These are phyloP conservation scores for Fusarium mundagurra DNA, from an alignment of 2,329 filamentous ascomycete genomes.

Conservation along the genomic window DNA sequence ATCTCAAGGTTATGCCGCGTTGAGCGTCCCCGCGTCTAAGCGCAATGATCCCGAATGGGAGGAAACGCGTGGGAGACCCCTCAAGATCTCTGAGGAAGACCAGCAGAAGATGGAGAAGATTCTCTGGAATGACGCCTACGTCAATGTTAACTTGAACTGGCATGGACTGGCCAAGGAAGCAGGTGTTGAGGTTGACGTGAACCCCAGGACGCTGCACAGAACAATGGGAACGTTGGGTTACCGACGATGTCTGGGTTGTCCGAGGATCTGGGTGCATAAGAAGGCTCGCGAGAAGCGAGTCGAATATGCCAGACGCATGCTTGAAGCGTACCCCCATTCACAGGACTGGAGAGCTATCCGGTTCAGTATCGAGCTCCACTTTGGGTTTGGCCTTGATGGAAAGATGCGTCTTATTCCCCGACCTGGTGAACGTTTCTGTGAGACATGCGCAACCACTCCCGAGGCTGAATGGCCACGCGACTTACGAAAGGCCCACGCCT, in stretches of 20 bases:
- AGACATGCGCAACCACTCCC: conserved; percentile 38
- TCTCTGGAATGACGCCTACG: conserved; percentile 50
- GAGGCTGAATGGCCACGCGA: conserved; percentile 48
- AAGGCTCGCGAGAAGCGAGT: conserved; percentile 46
- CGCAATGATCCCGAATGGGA: conserved; percentile 52
- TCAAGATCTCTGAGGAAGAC: conserved; percentile 48
- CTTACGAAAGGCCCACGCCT: conserved; percentile 48
- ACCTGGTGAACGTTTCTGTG: conserved; percentile 48
- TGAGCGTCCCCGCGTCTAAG: conserved; percentile 47
- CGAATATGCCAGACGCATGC: conserved; percentile 48
- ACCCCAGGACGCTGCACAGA: conserved; percentile 49
- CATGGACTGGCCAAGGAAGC: conserved; percentile 47
- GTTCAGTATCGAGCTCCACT: conserved; percentile 52
- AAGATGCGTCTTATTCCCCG: conserved; percentile 49
- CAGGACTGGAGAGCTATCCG: conserved; percentile 48
- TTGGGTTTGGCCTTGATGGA: conserved; percentile 52
- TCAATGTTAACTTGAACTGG: conserved; percentile 48
- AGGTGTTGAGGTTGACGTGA: conserved; percentile 46
- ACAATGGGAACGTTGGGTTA: conserved; percentile 52
- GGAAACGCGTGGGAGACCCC: conserved; percentile 50
- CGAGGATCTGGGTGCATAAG: conserved; percentile 45
- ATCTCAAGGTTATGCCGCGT: conserved; percentile 51
- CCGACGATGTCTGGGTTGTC: conserved; percentile 48
- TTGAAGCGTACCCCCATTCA: conserved; percentile 45
- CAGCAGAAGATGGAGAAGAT: conserved; percentile 51